These are phyloP conservation scores for Spatholobus suberectus DNA, from an alignment of 306 rosid genomes.

Conservation along the genomic window DNA sequence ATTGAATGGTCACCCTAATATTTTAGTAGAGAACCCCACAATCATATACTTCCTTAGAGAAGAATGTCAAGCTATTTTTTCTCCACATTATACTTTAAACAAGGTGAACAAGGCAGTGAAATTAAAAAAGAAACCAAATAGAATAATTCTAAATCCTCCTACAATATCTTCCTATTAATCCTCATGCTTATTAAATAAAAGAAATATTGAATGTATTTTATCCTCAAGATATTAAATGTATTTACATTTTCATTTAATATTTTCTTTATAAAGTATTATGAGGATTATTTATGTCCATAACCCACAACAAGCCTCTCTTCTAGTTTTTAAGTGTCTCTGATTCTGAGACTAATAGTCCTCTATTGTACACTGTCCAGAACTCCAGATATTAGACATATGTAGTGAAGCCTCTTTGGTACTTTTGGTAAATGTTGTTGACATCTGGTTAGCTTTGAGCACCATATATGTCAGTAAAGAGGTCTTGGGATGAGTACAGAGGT, in stretches of 20 bases:
- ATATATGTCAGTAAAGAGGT: neutral
- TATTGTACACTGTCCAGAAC: neutral
- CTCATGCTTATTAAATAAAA: no score
- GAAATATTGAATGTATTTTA: neutral
- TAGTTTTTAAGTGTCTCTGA: neutral
- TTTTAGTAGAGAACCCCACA: conserved; percentile 37
- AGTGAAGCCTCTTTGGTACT: neutral
- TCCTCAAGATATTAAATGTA: neutral
- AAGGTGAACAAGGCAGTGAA: conserved; percentile 8
- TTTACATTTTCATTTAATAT: neutral
- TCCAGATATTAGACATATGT: neutral
- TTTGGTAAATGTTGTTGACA: neutral
- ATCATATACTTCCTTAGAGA: conserved; percentile 28
- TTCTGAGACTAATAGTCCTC: neutral
- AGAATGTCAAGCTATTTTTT: neutral
- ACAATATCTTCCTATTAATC: neutral
- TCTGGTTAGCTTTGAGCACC: neutral
- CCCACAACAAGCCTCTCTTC: neutral
- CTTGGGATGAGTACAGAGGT: neutral
- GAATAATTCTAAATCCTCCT: neutral
- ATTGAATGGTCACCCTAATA: neutral
- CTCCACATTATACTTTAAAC: conserved; percentile 3
- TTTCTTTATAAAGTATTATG: neutral
- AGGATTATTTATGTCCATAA: neutral
- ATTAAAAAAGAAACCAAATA: neutral